Evolutionary conservation across 495 filamentous ascomycete species (phyloP), one percentile per base, ranked within the genome.

Genomic region (Chaetomidium leptoderma): DNA sequence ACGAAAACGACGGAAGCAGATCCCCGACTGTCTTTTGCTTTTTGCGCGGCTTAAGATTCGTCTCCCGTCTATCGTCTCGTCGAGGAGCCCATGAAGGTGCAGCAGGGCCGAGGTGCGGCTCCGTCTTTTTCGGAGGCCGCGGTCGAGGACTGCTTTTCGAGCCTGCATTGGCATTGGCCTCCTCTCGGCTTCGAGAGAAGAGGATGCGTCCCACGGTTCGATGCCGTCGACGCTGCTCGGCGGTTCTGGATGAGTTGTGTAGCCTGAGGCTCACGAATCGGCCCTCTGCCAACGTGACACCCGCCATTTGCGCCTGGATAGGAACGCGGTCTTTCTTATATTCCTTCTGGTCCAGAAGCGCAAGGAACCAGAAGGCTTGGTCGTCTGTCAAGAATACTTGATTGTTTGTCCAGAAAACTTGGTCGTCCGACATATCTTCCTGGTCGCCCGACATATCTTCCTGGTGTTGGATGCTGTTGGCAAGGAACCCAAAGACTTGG

Each of bases 321-420:
- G n/a, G n/a, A n/a, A n/a, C n/a, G n/a, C n/a, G n/a, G 33, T 9
- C 1, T 23, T 1, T 24, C 26, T 23, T n/a, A 23, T 32, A 4
- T 35, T 29, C 3, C 19, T 27, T 26, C 39, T 58, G 56, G 14
- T 43, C 56, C 21, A 58, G 47, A 17, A 58, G 48, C 14, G 27
- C 47, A 6, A 58, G 46, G 32, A 58, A 52, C 56, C 56, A 58
- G 26, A 58, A 58, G 26, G 30, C 32, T 24, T 58, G 37, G 35
- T 58, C 37, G n/a, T 30, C 43, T 6, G 23, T 17, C 32, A 47
- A n/a, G n/a, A n/a, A n/a, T n/a, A n/a, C n/a, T n/a, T n/a, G n/a
- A n/a, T n/a, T n/a, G n/a, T n/a, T n/a, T n/a, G n/a, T n/a, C n/a
- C n/a, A n/a, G n/a, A n/a, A n/a, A n/a, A n/a, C n/a, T n/a, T n/a